Evolutionary conservation across 148 eudicot species (phyloP), one percentile per base, ranked within the genome.

Genomic region (Vaccinium corymbosum): DNA sequence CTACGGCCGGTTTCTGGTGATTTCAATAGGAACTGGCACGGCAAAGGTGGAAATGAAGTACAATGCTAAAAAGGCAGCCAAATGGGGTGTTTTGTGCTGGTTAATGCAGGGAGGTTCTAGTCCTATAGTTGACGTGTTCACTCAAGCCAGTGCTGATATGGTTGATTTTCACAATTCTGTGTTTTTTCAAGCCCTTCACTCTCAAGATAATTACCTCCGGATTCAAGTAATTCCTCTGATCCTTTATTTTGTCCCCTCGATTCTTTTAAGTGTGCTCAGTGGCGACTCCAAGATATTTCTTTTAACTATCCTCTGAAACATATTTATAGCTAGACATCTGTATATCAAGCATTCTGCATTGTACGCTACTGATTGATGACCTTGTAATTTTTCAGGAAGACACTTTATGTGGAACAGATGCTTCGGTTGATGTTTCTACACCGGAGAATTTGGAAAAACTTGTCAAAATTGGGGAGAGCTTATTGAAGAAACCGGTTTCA

Each of bases 381-480:
- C 46, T 42, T 0, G 46, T 4, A 42, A 42, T 42, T 42, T 25
- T 83, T 15, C 85, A 93, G 94, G 92, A 91, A 25, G 92, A 92
- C 48, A 85, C 87, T 10, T 83, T 91, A 7, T 83, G 81, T 1
- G 94, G 91, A 12, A 38, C 55, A 12, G 79, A 75, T 10, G 38
- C 90, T 7, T 88, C 95, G 1, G 83, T 83, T 0, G 95, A 93
- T 83, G 80, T 87, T 15, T 16, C 91, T 20, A 91, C 93, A 7
- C 48, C 83, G 46, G 88, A 92, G 53, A 93, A 90, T 59, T 62
- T 93, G 87, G 79, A 85, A 32, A 80, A 85, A 5, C 90, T 92
- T 0, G 92, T 89, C 14, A 70, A 87, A 81, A 86, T 86, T 27
- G 94, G 90, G 0, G 85, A 91, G 52, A 81, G 71, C 0, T 76